These are phyloP conservation scores for Rubroboletus satanas DNA, from an alignment of 768 basidiomycete genomes.

Conservation along the genomic window DNA sequence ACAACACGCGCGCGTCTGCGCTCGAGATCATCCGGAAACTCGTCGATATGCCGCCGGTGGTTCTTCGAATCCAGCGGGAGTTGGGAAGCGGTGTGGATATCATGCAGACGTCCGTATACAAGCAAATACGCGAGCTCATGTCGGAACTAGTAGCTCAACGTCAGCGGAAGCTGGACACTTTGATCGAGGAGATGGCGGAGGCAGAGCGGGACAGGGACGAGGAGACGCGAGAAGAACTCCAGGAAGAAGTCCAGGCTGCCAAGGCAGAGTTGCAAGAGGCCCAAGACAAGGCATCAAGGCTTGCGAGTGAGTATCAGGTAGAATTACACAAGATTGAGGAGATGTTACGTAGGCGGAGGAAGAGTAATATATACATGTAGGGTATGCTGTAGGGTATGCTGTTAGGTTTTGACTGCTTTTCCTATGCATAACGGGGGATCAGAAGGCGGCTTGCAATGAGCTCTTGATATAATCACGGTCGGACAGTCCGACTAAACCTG, in stretches of 20 bases:
- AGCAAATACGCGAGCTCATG: conserved; percentile 47
- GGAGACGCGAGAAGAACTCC: conserved; percentile 42
- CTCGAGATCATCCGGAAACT: conserved; percentile 41
- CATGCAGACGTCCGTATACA: conserved; percentile 50
- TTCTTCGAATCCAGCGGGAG: conserved; percentile 53
- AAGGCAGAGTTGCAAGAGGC: conserved; percentile 20
- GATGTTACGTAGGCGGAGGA: conserved; percentile 16
- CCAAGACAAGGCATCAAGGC: conserved; percentile 20
- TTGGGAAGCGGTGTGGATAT: conserved; percentile 44
- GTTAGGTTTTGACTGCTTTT: not conserved
- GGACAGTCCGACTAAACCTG: too few relatives aligned
- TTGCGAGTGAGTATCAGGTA: conserved; percentile 25
- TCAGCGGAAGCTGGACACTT: conserved; percentile 40
- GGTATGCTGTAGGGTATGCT: not conserved
- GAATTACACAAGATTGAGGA: conserved; percentile 27
- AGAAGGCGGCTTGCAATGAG: not conserved
- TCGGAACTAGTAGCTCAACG: conserved; percentile 42
- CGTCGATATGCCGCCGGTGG: conserved; percentile 34
- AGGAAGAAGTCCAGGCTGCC: conserved; percentile 33
- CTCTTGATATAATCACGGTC: too few relatives aligned
- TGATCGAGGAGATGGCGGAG: conserved; percentile 45
- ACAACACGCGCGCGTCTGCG: conserved; percentile 43
- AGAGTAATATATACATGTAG: not conserved
- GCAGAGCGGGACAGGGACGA: conserved; percentile 42
- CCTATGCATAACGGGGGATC: not conserved